phyloP scores from a whole-genome alignment of 176 grass and related monocot species.

The Stipa capillata region DNA sequence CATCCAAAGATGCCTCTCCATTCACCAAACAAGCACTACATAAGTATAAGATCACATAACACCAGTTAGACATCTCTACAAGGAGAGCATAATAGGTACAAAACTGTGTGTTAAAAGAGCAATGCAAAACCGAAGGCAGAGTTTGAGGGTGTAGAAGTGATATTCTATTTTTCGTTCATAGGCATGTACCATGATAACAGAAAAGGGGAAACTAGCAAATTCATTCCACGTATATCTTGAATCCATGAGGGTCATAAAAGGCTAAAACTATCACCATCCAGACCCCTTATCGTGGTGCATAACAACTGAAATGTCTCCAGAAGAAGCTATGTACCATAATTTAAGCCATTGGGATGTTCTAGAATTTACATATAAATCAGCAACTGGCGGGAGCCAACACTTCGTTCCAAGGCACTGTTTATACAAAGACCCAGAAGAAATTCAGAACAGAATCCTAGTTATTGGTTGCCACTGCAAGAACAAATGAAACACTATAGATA shows the following conservation, averaged over 20 bases:
- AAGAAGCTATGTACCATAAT: not conserved
- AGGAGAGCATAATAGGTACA: not conserved
- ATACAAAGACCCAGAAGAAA: not conserved
- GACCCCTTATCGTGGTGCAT: not conserved
- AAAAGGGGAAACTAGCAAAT: not conserved
- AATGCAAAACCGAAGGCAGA: not conserved
- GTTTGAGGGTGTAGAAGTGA: not conserved
- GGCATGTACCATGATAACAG: not conserved
- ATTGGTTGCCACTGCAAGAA: not conserved
- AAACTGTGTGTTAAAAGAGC: not conserved
- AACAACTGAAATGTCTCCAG: not conserved
- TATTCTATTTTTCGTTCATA: slow-evolving; percentile 10
- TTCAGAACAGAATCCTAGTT: not conserved
- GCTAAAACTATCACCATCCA: not conserved
- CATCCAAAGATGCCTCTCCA: slow-evolving; percentile 90
- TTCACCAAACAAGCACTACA: slow-evolving; percentile 86
- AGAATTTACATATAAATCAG: not conserved
- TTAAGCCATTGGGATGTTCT: not conserved
- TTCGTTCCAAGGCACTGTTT: not conserved
- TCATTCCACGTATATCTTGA: not conserved
- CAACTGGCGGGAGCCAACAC: not conserved
- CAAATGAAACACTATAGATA: not conserved
- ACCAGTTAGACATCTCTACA: slow-evolving; percentile 17
- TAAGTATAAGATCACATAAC: slow-evolving; percentile 18
- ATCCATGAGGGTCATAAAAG: not conserved